Evolutionary conservation across 441 rosid species (phyloP).

Genomic region (Syzygium syzygioides): DNA sequence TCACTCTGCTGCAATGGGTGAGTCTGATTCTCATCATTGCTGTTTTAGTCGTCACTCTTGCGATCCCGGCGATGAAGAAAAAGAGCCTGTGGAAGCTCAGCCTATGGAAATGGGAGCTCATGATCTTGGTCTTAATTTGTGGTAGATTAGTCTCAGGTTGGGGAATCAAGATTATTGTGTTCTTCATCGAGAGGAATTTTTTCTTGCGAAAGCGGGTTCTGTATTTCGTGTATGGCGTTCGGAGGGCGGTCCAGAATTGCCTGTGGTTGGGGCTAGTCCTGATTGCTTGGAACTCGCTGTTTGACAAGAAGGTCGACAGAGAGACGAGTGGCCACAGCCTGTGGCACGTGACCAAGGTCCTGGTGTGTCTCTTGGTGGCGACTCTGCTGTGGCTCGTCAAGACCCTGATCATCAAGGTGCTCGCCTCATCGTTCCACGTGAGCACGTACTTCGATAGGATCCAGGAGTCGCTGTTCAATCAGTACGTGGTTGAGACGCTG

Average conservation of each 20-base stretch:
- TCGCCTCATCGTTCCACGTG: slow-evolving; percentile 81
- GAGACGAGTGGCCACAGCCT: slow-evolving; percentile 24
- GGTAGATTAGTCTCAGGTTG: slow-evolving; percentile 1
- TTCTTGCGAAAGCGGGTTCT: slow-evolving; percentile 54
- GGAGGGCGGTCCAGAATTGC: slow-evolving; percentile 73
- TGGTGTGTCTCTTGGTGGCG: slow-evolving; percentile 54
- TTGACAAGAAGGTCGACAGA: slow-evolving; percentile 39
- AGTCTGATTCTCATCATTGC: background rate
- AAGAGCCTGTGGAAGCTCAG: background rate
- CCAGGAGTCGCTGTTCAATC: slow-evolving; percentile 67
- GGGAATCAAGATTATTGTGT: slow-evolving; percentile 21
- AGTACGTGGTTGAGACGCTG: slow-evolving; percentile 58
- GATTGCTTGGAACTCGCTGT: slow-evolving; percentile 51
- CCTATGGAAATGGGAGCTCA: background rate
- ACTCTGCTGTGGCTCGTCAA: slow-evolving; percentile 65
- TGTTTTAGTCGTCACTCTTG: background rate
- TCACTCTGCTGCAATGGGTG: slow-evolving; percentile 9
- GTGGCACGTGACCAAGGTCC: slow-evolving; percentile 37
- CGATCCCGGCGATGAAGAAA: background rate
- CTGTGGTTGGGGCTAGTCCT: slow-evolving; percentile 69
- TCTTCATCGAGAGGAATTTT: slow-evolving; percentile 68
- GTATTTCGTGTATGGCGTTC: slow-evolving; percentile 75
- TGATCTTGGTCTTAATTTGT: background rate
- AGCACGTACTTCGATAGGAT: slow-evolving; percentile 81
- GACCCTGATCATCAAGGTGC: slow-evolving; percentile 64